Evolutionary conservation across 306 rosid genomes (phyloP).

Genomic region (Quillaja saponaria): DNA sequence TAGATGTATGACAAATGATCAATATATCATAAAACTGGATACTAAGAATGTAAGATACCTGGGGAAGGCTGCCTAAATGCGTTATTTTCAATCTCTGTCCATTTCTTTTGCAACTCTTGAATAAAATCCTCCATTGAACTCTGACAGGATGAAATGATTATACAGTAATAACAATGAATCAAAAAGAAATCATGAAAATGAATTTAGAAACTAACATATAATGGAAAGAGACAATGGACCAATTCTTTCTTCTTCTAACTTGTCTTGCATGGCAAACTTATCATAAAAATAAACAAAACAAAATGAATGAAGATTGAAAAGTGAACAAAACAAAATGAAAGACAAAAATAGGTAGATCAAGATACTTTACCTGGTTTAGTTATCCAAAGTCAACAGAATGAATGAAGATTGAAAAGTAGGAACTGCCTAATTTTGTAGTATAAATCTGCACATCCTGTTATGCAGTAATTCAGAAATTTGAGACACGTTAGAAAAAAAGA

Average conservation of each 20-base stretch:
- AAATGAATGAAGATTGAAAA: too few species aligned
- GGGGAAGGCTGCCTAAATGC: conserved; percentile 78
- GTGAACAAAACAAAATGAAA: too few species aligned
- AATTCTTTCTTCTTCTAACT: conserved; percentile 80
- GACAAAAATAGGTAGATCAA: too few species aligned
- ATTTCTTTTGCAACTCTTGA: conserved; percentile 57
- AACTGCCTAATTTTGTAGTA: too few species aligned
- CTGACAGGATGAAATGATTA: conserved; percentile 37
- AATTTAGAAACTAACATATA: conserved; percentile 19
- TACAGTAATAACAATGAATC: conserved; percentile 9
- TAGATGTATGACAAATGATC: neutral
- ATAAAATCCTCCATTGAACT: conserved; percentile 63
- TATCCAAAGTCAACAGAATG: too few species aligned
- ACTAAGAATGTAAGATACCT: conserved; percentile 37
- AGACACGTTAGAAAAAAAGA: too few species aligned
- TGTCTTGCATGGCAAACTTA: conserved; percentile 45
- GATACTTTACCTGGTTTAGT: too few species aligned
- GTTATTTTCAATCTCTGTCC: conserved; percentile 67
- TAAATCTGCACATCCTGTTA: too few species aligned
- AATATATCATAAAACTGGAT: neutral
- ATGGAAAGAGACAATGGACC: conserved; percentile 45
- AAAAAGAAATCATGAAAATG: neutral
- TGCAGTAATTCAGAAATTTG: too few species aligned
- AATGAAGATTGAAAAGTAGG: too few species aligned
- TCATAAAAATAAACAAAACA: too few species aligned